phyloP scores from a whole-genome alignment of 345 rosid species.

The Gossypium longicalyx region DNA sequence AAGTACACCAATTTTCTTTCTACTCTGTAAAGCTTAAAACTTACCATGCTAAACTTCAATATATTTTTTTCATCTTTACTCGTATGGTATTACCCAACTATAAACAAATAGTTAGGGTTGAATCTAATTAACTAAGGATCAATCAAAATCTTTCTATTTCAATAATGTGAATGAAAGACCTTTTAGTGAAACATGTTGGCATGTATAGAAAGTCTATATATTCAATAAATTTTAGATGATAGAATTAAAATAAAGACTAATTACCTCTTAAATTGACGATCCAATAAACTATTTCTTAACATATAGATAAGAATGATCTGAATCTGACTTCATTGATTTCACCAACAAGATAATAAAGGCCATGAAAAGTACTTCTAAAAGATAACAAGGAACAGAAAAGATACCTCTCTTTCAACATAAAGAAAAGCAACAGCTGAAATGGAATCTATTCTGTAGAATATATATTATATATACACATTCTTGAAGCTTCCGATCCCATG shows the following conservation, averaged over 20 bases:
- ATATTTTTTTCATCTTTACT: background rate
- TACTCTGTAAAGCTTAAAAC: no score
- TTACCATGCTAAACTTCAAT: no score
- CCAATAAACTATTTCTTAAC: background rate
- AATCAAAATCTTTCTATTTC: background rate
- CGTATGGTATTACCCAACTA: background rate
- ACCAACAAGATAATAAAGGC: background rate
- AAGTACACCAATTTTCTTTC: no score
- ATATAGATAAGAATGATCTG: background rate
- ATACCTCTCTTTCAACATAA: constrained; percentile 1
- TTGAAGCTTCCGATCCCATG: constrained; percentile 2
- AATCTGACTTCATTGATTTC: background rate
- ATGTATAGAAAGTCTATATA: background rate
- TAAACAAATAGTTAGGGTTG: background rate
- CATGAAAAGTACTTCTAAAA: background rate
- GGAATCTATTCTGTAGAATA: constrained; percentile 6
- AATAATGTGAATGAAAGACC: background rate
- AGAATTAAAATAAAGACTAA: background rate
- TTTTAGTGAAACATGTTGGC: background rate
- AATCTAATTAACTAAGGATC: background rate
- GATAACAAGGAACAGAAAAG: constrained; percentile 1
- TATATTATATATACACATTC: background rate
- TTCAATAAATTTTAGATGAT: no score
- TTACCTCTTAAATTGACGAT: background rate
- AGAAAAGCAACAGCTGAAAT: constrained; percentile 8